Conservation (phyloP, 768 basidiomycete genomes). For the Mycena galericulata region DNA sequence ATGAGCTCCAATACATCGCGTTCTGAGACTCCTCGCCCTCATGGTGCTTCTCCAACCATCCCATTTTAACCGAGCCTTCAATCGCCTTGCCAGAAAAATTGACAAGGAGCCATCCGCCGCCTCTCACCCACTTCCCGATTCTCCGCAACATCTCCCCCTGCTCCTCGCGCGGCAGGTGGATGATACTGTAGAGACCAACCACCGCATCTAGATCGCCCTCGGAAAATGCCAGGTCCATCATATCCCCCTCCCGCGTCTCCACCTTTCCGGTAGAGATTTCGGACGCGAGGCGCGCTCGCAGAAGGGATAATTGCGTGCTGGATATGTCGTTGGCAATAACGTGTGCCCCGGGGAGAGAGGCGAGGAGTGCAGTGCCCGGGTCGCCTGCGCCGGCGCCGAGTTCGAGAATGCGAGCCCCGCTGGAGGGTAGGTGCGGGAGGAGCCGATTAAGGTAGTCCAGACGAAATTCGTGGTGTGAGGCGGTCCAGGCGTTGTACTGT, state of each 20-base stretch:
- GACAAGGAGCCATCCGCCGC: constrained; percentile 23
- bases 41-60: constrained; percentile 19
- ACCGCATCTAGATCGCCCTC: constrained; percentile 17
- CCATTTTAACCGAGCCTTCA: constrained; percentile 14
- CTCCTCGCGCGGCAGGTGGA: constrained; percentile 22
- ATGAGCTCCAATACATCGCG: constrained; percentile 26
- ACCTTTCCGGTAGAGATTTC: constrained; percentile 17
- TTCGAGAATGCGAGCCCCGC: constrained; percentile 13
- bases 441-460: constrained; percentile 20
- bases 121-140: constrained; percentile 16
- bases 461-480: constrained; percentile 10
- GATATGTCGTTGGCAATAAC: constrained; percentile 19
- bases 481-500: constrained; percentile 23
- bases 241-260: constrained; percentile 19
- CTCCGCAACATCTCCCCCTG: constrained; percentile 21
- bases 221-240: constrained; percentile 19
- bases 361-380: constrained; percentile 16
- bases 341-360: constrained; percentile 10
- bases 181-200: constrained; percentile 16
- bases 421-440: constrained; percentile 13
- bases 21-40: constrained; percentile 16
- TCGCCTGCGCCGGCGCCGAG: constrained; percentile 22
- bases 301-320: constrained; percentile 13
- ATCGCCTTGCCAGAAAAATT: constrained; percentile 21
- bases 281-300: constrained; percentile 10